phyloP scores from a whole-genome alignment of 768 basidiomycete species.

The Rhizopogon roseolus region DNA sequence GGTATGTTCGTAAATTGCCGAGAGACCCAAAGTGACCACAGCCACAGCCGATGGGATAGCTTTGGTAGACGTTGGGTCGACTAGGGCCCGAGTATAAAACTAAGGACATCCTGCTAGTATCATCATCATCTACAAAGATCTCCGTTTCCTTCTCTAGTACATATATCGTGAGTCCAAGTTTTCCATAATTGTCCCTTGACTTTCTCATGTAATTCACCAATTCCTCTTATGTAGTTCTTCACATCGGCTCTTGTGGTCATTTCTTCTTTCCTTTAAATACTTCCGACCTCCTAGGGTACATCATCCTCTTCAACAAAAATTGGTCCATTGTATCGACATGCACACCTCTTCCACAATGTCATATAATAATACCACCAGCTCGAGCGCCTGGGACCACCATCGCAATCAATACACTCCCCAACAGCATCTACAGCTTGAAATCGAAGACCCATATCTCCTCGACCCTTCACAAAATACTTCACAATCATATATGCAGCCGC shows the following conservation, averaged over 20 bases:
- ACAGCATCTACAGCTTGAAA: conserved; percentile 24
- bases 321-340: background rate
- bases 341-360: conserved; percentile 16
- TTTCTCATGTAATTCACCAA: background rate
- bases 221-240: background rate
- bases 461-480: conserved; percentile 1
- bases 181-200: no score
- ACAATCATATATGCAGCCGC: conserved; percentile 13
- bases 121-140: no score
- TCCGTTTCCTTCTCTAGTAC: no score
- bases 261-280: background rate
- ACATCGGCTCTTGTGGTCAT: background rate
- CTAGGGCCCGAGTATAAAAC: no score
- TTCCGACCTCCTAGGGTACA: conserved; percentile 1
- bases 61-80: no score
- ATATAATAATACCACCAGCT: conserved; percentile 1
- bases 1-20: no score
- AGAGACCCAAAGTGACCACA: no score
- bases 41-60: no score
- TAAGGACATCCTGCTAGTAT: no score
- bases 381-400: conserved; percentile 15
- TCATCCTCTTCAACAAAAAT: background rate
- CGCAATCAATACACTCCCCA: conserved; percentile 6
- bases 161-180: no score
- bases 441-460: conserved; percentile 15